A percentile compares a stretch with the other conserved stretches of the same genome.
These are phyloP conservation scores for Elsinoe batatas DNA, from an alignment of 2,329 filamentous ascomycete species.

Conservation along the genomic window DNA sequence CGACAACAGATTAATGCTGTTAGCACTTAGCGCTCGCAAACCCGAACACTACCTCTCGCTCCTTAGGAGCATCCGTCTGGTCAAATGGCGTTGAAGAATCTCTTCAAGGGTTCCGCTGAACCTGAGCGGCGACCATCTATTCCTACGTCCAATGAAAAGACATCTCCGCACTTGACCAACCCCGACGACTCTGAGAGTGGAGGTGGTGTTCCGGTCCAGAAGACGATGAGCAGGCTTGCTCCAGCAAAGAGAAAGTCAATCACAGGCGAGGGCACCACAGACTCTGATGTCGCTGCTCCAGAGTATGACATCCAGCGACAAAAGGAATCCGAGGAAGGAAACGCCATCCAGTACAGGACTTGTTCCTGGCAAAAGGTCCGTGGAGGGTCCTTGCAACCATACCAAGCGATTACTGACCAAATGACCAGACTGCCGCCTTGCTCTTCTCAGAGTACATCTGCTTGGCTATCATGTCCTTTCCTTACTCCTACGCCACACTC, in stretches of 20 bases:
- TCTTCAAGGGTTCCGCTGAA: slow-evolving; percentile 14
- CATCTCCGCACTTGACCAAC: slow-evolving; percentile 18
- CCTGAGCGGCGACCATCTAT: slow-evolving; percentile 14
- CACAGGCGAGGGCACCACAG: slow-evolving; percentile 18
- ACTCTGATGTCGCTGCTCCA: slow-evolving; percentile 29
- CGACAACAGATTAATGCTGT: slow-evolving; percentile 30
- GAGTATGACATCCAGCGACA: slow-evolving; percentile 50
- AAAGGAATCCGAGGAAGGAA: slow-evolving; percentile 64
- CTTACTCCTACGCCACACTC: slow-evolving; percentile 80
- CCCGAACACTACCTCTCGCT: slow-evolving; percentile 32
- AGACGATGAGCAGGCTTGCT: slow-evolving; percentile 35
- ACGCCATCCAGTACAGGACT: slow-evolving; percentile 81
- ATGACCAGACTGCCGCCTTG: slow-evolving; percentile 62
- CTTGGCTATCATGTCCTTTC: slow-evolving; percentile 88
- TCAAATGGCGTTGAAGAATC: slow-evolving; percentile 43
- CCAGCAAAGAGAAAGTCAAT: slow-evolving; percentile 28
- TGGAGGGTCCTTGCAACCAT: background rate
- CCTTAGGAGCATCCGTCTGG: slow-evolving; percentile 35
- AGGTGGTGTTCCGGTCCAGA: slow-evolving; percentile 24
- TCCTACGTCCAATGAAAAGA: slow-evolving; percentile 13
- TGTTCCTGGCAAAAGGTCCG: slow-evolving; percentile 82
- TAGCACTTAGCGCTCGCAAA: slow-evolving; percentile 24
- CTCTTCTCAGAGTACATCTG: slow-evolving; percentile 96
- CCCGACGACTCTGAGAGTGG: slow-evolving; percentile 20
- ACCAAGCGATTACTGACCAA: background rate